These are phyloP conservation scores for Volvariella surrecta DNA, from an alignment of 1,284 basidiomycete genomes.

Conservation along the genomic window DNA sequence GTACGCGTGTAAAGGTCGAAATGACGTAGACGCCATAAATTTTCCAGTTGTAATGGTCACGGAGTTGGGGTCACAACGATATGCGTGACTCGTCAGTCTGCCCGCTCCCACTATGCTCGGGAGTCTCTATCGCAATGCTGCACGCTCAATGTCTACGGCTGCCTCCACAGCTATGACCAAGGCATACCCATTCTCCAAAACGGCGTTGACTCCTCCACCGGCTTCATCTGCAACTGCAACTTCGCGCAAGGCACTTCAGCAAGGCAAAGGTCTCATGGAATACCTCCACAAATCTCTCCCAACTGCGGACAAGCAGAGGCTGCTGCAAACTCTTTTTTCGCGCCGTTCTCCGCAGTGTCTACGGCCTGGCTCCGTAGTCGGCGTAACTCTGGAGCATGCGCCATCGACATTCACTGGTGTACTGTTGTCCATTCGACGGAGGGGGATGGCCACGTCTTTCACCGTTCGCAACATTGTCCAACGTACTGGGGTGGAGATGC, in stretches of 20 bases:
- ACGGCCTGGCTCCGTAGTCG: slow-evolving; percentile 74
- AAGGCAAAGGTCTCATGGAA: slow-evolving; percentile 75
- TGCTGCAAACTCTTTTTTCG: slow-evolving; percentile 65
- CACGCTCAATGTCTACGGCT: slow-evolving; percentile 37
- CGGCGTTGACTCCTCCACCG: slow-evolving; percentile 46
- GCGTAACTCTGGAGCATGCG: slow-evolving; percentile 62
- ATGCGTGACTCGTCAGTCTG: too few relatives aligned
- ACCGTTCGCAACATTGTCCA: slow-evolving; percentile 82
- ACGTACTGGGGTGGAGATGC: slow-evolving; percentile 86
- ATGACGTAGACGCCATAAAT: too few relatives aligned
- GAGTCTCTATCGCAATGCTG: slow-evolving; percentile 20
- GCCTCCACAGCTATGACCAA: slow-evolving; percentile 8
- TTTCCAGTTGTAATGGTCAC: too few relatives aligned
- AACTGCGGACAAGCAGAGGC: slow-evolving; percentile 56
- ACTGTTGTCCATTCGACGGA: slow-evolving; percentile 69
- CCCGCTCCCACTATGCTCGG: slow-evolving; percentile 19
- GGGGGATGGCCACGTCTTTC: slow-evolving; percentile 79
- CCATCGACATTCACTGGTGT: slow-evolving; percentile 82
- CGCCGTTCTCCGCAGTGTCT: slow-evolving; percentile 60
- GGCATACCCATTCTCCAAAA: slow-evolving; percentile 69
- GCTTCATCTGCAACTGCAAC: slow-evolving; percentile 31
- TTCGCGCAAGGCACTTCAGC: slow-evolving; percentile 31
- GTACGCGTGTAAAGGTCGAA: too few relatives aligned
- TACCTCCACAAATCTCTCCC: slow-evolving; percentile 63
- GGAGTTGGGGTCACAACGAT: too few relatives aligned